Base-by-base conservation (phyloP, 2,329 filamentous ascomycete genomes). In the Nigrograna mackinnonii region DNA sequence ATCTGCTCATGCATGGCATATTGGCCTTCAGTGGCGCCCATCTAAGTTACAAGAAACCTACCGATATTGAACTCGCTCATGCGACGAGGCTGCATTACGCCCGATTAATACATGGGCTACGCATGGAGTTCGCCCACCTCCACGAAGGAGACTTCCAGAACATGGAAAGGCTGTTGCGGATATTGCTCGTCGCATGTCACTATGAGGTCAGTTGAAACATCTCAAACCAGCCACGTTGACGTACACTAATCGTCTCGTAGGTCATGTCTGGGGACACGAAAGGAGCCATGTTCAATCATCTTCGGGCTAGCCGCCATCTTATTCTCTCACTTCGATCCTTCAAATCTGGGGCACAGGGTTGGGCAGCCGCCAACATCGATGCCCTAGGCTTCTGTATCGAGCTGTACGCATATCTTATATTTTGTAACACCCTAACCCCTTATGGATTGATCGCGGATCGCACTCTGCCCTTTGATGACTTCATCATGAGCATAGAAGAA, bases 1-100 rank as follows among this genome's bases (percentile, higher is more conserved):
- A 33, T 17, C 31, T 33, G 16, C 31, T 33, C 4, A 33, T 33
- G 31, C 31, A 33, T 17, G 11, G 11, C 16, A 9, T 33, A 9
- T 9, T 33, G 31, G 31, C 31, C 11, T 33, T 33, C 13, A 33
- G 31, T 33, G 31, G 31, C n/a, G 9, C 31, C 16, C 31, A 33
- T 17, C 16, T 33, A 17, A 17, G 13, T 9, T 33, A 33, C 18
- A 12, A 17, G 11, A 17, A 33, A 17, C 11, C 11, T 17, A 13
- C 11, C 18, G 16, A 33, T 17, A 33, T 9, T 17, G 11, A 9
- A 12, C 11, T 33, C 16, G 11, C 11, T 14, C n/a, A 12, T 4
- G 31, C 31, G 9, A 33, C 31, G 11, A 9, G 9, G 18, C 31
- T 13, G 11, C 31, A 33, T 17, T 33, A 33, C 18, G n/a, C 31